Base-by-base conservation (phyloP, 306 rosid genomes). In the Prunus fruticosa region DNA sequence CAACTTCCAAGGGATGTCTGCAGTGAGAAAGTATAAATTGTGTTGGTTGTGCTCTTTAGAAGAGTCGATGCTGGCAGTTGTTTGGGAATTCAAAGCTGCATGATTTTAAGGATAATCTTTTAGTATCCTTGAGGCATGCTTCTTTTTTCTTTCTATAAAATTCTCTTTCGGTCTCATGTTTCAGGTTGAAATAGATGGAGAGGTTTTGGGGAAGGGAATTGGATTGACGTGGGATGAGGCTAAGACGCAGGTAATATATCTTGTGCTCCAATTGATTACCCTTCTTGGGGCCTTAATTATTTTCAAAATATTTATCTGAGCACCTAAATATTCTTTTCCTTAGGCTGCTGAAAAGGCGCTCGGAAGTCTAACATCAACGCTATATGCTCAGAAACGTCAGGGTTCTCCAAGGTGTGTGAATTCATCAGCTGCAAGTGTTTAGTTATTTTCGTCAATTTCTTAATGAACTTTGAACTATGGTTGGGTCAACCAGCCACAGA, bases 191-290 rank as follows among this genome's bases (percentile, higher is more conserved):
- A 81, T 93, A 84, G 98, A 89, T 46, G 98, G 98, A 46, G 93
- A 86, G 76, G 82, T 93, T 53, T 72, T 86, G 64, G 98, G 97
- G 69, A 91, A 84, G 78, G 98, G 98, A 77, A 84, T 78, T 13
- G 98, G 98, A 69, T 79, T 91, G 70, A 91, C 97, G 45, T 91
- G 95, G 96, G 98, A 93, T 80, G 98, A 91, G 78, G 97, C 98
- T 70, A 93, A 79, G 76, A 80, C 84, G 91, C 95, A 89, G 95
- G 98, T 89, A 69, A 77, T 23, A 41, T 58, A 57, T 22, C 45
- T 72, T 58, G n/a, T 11, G 10, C 15, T 61, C 6, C 3, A 69
- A n/a, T 61, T 28, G 14, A 8, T 23, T 43, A 16, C 68, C 74
- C 69, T 49, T 74, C 32, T 20, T 72, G 73, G 77, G 63, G 23